Evolutionary conservation across 305 asterid genomes (phyloP).

Genomic region (Fraxinus greggii): DNA sequence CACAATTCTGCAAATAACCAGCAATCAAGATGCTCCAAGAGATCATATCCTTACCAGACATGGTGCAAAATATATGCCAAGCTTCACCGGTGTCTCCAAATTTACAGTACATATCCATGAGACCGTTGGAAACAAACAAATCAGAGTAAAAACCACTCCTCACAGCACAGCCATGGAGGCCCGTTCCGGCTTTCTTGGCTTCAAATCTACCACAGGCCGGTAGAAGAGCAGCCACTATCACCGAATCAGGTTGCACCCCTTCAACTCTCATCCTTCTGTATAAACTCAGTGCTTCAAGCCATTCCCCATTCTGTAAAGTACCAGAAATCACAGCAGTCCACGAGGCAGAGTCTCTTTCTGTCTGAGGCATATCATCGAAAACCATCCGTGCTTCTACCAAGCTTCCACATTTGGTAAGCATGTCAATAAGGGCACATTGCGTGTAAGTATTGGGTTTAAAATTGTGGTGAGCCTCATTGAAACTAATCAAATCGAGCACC

Average conservation of each 20-base stretch:
- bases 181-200: slow-evolving; percentile 26
- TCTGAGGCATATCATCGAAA: slow-evolving; percentile 37
- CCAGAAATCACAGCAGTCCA: slow-evolving; percentile 44
- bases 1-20: slow-evolving; percentile 35
- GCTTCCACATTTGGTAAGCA: slow-evolving; percentile 43
- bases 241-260: slow-evolving; percentile 29
- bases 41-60: slow-evolving; percentile 31
- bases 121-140: slow-evolving; percentile 37
- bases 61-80: slow-evolving; percentile 21
- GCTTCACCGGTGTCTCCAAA: slow-evolving; percentile 32
- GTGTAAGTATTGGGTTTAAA: slow-evolving; percentile 34
- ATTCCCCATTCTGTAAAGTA: slow-evolving; percentile 26
- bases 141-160: slow-evolving; percentile 32
- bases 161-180: slow-evolving; percentile 35
- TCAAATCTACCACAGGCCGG: slow-evolving; percentile 34
- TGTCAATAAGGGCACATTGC: slow-evolving; percentile 38
- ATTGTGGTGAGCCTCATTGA: background rate
- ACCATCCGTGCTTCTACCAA: slow-evolving; percentile 32
- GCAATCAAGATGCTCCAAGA: slow-evolving; percentile 44
- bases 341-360: slow-evolving; percentile 33
- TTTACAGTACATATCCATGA: slow-evolving; percentile 43
- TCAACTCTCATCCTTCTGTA: slow-evolving; percentile 28
- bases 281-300: slow-evolving; percentile 26
- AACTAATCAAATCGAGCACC: slow-evolving; percentile 25
- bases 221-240: slow-evolving; percentile 32